Evolutionary conservation across 2,329 filamentous ascomycete genomes (phyloP).

Genomic region (Beauveria bassiana): DNA sequence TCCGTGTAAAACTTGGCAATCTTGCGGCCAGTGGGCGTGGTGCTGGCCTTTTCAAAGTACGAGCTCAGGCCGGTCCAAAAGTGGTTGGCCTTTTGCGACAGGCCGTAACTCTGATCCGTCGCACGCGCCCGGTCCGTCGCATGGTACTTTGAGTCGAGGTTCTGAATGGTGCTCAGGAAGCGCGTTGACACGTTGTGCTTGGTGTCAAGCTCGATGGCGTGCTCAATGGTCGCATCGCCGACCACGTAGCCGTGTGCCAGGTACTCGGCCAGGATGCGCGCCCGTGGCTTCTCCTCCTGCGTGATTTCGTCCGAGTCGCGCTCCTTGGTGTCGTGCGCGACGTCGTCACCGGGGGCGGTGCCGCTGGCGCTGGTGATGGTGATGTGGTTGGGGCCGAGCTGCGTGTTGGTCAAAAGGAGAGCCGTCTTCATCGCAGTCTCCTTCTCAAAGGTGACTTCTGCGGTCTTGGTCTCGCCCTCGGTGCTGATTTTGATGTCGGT

Average conservation of each 20-base stretch:
- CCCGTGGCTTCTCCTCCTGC: slow-evolving; percentile 94
- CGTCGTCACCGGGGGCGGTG: slow-evolving; percentile 55
- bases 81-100: slow-evolving; percentile 63
- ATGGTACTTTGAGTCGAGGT: slow-evolving; percentile 79
- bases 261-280: slow-evolving; percentile 91
- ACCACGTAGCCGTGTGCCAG: slow-evolving; percentile 90
- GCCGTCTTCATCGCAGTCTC: slow-evolving; percentile 94
- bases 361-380: slow-evolving; percentile 60
- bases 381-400: slow-evolving; percentile 82
- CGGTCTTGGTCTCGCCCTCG: slow-evolving; percentile 63
- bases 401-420: slow-evolving; percentile 92
- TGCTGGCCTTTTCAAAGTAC: slow-evolving; percentile 91
- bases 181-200: slow-evolving; percentile 77
- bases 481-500: slow-evolving; percentile 68
- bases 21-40: slow-evolving; percentile 81
- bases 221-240: slow-evolving; percentile 65
- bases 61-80: slow-evolving; percentile 61
- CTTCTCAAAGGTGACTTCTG: slow-evolving; percentile 95
- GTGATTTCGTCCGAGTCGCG: slow-evolving; percentile 62
- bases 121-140: slow-evolving; percentile 79
- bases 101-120: slow-evolving; percentile 76
- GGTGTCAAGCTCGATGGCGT: slow-evolving; percentile 78
- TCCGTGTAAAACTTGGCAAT: slow-evolving; percentile 82
- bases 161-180: slow-evolving; percentile 69
- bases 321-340: slow-evolving; percentile 46